Base-by-base conservation (phyloP, 495 filamentous ascomycete species). In the Penicillium paxilli region DNA sequence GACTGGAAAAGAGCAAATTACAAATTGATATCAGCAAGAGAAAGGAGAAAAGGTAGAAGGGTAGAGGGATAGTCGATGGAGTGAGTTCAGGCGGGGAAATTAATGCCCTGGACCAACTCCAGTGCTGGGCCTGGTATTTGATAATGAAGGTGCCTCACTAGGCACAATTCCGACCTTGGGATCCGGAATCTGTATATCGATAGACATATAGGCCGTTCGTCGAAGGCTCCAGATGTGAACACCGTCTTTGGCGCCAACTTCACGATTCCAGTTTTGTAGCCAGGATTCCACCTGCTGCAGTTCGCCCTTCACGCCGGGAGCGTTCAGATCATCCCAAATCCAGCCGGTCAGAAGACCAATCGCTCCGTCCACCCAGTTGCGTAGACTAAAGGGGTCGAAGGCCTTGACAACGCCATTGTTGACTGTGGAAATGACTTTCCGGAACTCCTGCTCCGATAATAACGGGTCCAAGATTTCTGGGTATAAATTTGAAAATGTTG, bases 391-490 rank as follows among this genome's bases (percentile, higher is more conserved):
- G 17, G 93, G 92, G 54, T 86, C 83, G 64, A 93, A 95, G 0
- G 85, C 87, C 35, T 77, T 77, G 22, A 86, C 67, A 14, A 96
- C 72, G 57, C 86, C 81, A 9, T 80, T 73, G 56, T 97, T 96
- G 9, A 96, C 79, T 47, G 80, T 85, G 30, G 87, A 81, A 20
- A 96, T 84, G 23, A 96, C 72, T n/a, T 70, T 75, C 6, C 93
- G 83, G 63, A 96, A 97, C 60, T 91, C 88, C 50, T 85, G 80
- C 58, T 94, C 90, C 16, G 87, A 83, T 4, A 94, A 68, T 38
- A 89, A 82, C 2, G 92, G 91, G 54, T 96, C 91, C 11, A 99
- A 74, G 50, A 98, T 95, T 59, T 98, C 94, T 0, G 94, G 94
- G 58, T 98, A 99, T 1, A 96, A 80, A 56, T 96, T 96, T 6